Conservation (phyloP, 345 rosid species). For the Durio zibethinus region DNA sequence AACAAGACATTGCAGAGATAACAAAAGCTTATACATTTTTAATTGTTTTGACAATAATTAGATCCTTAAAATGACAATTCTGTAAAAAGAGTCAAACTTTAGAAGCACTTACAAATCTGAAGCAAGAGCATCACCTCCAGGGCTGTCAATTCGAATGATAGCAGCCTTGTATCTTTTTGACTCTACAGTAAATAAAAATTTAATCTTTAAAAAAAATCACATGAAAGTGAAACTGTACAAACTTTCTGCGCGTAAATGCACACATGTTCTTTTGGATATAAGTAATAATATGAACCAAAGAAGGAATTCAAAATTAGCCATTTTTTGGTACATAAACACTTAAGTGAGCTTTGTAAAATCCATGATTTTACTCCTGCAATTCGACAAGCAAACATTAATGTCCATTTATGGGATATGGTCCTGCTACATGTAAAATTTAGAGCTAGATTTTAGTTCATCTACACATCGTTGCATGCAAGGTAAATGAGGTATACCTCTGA, state of each 20-base stretch:
- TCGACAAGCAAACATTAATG: neutral
- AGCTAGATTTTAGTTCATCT: neutral
- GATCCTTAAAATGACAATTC: neutral
- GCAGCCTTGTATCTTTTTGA: constrained; percentile 80
- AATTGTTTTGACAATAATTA: neutral
- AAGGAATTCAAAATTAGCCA: neutral
- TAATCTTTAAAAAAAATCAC: neutral
- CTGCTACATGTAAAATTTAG: neutral
- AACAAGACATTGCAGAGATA: neutral
- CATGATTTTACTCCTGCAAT: neutral
- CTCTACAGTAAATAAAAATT: constrained; percentile 33
- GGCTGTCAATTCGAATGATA: constrained; percentile 88
- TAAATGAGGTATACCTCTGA: constrained; percentile 55
- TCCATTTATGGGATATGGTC: neutral
- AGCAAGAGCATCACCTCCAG: constrained; percentile 98
- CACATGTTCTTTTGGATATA: neutral
- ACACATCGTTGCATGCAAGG: neutral
- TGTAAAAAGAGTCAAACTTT: neutral
- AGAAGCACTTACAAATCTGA: constrained; percentile 89
- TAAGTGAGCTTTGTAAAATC: neutral
- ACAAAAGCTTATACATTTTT: neutral
- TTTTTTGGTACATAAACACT: neutral
- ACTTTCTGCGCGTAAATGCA: neutral
- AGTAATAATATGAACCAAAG: neutral
- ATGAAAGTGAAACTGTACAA: neutral